A percentile compares a stretch with the other conserved stretches of the same genome.
Evolutionary conservation across 495 filamentous ascomycete species (phyloP).

Genomic region (Neurospora sp.): DNA sequence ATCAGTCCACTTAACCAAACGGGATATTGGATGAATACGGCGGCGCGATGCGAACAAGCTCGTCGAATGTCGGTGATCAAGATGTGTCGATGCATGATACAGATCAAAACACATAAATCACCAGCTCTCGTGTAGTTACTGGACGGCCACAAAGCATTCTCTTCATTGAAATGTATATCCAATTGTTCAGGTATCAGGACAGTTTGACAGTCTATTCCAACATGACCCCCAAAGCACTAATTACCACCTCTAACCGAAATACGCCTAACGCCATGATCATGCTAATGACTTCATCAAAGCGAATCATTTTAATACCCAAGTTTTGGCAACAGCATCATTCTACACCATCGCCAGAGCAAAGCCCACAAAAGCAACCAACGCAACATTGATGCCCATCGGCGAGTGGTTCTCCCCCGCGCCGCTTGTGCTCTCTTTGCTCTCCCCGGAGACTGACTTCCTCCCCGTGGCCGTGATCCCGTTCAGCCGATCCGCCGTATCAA

Average conservation of each 20-base stretch:
- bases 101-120: no score
- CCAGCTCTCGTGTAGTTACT: neutral
- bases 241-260: neutral
- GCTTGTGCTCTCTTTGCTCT: neutral
- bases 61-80: neutral
- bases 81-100: neutral
- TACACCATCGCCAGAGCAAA: conserved; percentile 20
- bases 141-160: neutral
- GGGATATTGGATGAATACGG: neutral
- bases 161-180: neutral
- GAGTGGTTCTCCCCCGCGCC: conserved; percentile 1
- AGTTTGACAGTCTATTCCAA: no score
- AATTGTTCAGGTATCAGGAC: no score
- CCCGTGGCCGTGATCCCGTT: conserved; percentile 42
- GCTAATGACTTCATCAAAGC: neutral
- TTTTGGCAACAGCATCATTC: neutral
- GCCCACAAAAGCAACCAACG: conserved; percentile 22
- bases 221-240: no score
- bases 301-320: neutral
- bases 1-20: neutral
- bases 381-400: conserved; percentile 9
- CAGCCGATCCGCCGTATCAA: conserved; percentile 43
- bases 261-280: neutral
- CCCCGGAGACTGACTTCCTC: neutral
- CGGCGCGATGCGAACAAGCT: neutral